These are phyloP conservation scores for Geotrichum klebahnii DNA, from an alignment of 1,139 yeast genomes.

Conservation along the genomic window DNA sequence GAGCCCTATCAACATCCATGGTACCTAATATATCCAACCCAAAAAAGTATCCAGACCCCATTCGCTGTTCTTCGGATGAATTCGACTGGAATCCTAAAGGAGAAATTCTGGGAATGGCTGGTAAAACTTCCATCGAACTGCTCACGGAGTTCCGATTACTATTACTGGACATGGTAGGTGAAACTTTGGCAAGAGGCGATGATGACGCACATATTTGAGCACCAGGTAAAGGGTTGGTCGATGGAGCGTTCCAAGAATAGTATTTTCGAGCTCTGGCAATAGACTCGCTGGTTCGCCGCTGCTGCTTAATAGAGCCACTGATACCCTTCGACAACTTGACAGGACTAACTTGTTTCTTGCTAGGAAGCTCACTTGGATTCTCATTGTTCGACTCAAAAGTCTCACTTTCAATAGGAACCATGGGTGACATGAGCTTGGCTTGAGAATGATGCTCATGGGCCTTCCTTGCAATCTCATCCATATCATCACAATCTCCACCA, in stretches of 20 bases:
- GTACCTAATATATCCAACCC: slow-evolving; percentile 13
- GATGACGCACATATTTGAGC: slow-evolving; percentile 13
- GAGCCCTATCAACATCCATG: slow-evolving; percentile 5
- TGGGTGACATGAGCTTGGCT: slow-evolving; percentile 5
- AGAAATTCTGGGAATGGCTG: no score
- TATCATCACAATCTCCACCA: background rate
- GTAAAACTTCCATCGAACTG: no score
- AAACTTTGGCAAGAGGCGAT: slow-evolving; percentile 6
- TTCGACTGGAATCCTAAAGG: background rate
- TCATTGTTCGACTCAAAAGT: background rate
- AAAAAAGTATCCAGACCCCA: slow-evolving; percentile 10
- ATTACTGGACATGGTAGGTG: background rate
- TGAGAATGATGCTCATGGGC: slow-evolving; percentile 12
- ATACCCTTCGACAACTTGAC: slow-evolving; percentile 4
- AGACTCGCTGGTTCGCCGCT: slow-evolving; percentile 7
- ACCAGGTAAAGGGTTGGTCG: slow-evolving; percentile 16
- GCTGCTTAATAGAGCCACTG: background rate
- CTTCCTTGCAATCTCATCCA: background rate
- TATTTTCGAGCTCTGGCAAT: slow-evolving; percentile 10
- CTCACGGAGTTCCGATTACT: slow-evolving; percentile 5
- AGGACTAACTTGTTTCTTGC: slow-evolving; percentile 5
- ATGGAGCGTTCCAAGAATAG: slow-evolving; percentile 8
- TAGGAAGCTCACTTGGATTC: no score
- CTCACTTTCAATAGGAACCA: background rate
- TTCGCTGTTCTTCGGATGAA: background rate